Evolutionary conservation across 495 filamentous ascomycete species (phyloP).

Genomic region (Penicillium dipodomyicola): DNA sequence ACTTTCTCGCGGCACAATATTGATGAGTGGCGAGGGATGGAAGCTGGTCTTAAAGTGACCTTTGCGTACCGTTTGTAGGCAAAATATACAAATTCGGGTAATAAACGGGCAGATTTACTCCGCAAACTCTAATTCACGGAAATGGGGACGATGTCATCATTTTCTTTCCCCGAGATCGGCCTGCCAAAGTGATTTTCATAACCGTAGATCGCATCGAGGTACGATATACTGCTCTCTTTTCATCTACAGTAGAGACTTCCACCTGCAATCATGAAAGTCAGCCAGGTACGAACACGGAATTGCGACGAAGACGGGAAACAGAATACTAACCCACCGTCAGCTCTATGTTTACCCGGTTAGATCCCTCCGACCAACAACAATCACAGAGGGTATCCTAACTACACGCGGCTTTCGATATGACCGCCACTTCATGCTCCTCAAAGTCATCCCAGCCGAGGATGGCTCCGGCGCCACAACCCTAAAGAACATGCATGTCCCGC

Average conservation of each 20-base stretch:
- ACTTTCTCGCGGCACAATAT: no score
- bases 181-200: background rate
- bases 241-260: background rate
- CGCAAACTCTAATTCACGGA: constrained; percentile 2
- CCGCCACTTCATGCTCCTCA: constrained; percentile 74
- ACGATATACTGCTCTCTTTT: background rate
- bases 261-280: constrained; percentile 31
- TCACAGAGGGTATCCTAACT: constrained; percentile 56
- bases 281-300: constrained; percentile 40
- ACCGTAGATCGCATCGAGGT: background rate
- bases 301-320: background rate
- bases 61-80: no score
- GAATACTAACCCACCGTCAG: constrained; percentile 37
- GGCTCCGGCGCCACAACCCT: constrained; percentile 29
- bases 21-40: no score
- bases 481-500: constrained; percentile 66
- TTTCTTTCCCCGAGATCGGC: background rate
- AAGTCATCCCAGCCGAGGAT: constrained; percentile 39
- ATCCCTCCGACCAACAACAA: constrained; percentile 63
- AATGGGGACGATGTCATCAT: constrained; percentile 6
- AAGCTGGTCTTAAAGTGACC: no score
- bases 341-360: constrained; percentile 91
- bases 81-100: background rate
- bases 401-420: constrained; percentile 72
- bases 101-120: background rate